Evolutionary conservation across 208 protist species (phyloP), one percentile per base, ranked within the genome.

Genomic region (Strigomonas galati): DNA sequence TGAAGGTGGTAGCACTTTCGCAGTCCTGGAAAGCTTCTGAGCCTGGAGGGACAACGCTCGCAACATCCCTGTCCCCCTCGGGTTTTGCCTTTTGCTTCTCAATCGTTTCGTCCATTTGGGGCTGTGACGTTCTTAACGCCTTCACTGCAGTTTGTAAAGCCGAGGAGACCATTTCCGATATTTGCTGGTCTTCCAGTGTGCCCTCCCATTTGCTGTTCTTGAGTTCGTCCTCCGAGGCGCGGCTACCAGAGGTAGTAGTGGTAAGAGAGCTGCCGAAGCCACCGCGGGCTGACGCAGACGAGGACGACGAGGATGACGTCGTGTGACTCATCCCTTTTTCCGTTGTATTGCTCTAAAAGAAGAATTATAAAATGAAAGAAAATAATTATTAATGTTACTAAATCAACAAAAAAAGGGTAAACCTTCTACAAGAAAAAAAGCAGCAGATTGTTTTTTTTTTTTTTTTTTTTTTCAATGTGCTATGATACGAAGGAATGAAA

Each of bases 21-120:
- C 78, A 75, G 65, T 80, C 65, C 2, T 62, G 58, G 46, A 81
- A 80, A 1, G 70, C 74, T 21, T 63, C 69, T 57, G 74, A 78
- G 32, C 46, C 53, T 0, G 67, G n/a, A 7, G 37, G 71, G 32
- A 71, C 69, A 4, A 56, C 62, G 23, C 55, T 61, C 23, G 5
- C 31, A 3, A 7, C 23, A 24, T 35, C 32, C 4, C 21, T 27
- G 3, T 28, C 32, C 1, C 5, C 24, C 14, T 24, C 40, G 5
- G 19, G 48, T 21, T n/a, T 1, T 2, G 24, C 0, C 14, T 51
- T 27, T 27, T 24, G 24, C 31, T 7, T 62, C 15, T 19, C 57
- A 10, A 7, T 15, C 2, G 40, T 44, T 5, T 32, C 24, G 14
- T 23, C 21, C 2, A 27, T 6, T 12, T 28, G 21, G 21, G 1